Conservation (phyloP, 257 asterid species). For the Fraxinus quadrangulata region DNA sequence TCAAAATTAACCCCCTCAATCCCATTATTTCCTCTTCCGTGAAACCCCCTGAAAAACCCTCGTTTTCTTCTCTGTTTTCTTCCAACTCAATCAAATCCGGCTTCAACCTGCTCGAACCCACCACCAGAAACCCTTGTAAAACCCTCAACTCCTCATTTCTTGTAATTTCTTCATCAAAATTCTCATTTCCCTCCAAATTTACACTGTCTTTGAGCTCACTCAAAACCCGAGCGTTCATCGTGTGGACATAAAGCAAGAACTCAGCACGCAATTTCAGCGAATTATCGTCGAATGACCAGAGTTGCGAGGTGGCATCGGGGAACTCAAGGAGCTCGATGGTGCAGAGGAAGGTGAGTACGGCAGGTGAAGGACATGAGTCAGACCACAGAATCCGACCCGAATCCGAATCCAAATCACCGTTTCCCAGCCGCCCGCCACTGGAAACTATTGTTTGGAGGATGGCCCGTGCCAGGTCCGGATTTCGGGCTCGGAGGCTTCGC, state of each 20-base stretch:
- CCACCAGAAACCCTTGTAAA: constrained; percentile 50
- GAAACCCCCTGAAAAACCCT: constrained; percentile 30
- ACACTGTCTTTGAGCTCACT: constrained; percentile 36
- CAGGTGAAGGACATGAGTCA: constrained; percentile 78
- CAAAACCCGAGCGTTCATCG: constrained; percentile 46
- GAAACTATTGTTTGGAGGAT: constrained; percentile 71
- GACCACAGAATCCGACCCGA: constrained; percentile 53
- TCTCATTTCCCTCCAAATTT: constrained; percentile 35
- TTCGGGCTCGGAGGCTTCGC: constrained; percentile 75
- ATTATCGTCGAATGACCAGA: constrained; percentile 74
- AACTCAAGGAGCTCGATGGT: constrained; percentile 79
- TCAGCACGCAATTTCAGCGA: constrained; percentile 78
- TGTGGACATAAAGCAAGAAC: constrained; percentile 68
- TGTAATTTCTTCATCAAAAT: constrained; percentile 29
- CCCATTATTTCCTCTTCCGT: constrained; percentile 62
- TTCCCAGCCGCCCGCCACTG: constrained; percentile 60
- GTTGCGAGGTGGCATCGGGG: constrained; percentile 61
- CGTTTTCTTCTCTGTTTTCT: constrained; percentile 26
- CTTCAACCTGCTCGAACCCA: constrained; percentile 69
- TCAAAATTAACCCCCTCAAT: constrained; percentile 58
- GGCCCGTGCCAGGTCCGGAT: constrained; percentile 69
- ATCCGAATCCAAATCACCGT: constrained; percentile 46
- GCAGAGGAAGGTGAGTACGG: constrained; percentile 65
- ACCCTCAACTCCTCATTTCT: constrained; percentile 53
- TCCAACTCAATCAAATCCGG: constrained; percentile 56